Evolutionary conservation across 345 rosid genomes (phyloP), one percentile per base, ranked within the genome.

Genomic region (Arabis alpina): DNA sequence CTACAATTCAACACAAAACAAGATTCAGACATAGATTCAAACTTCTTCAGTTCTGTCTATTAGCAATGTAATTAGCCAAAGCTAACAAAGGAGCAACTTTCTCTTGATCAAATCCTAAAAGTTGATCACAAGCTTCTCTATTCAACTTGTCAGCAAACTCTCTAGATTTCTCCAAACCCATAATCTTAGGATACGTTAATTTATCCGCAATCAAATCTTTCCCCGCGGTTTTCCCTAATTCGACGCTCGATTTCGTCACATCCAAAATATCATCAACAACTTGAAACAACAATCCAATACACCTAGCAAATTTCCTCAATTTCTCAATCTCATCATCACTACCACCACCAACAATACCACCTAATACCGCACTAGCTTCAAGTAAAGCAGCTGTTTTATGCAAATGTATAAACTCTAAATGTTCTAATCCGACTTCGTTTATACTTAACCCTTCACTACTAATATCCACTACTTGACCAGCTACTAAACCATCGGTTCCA

Each of bases 191-290:
- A 64, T 89, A 94, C 0, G 97, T 94, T 8, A 71, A 64, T 44
- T 91, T 91, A 75, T 89, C 96, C 0, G 98, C 96, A 54, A 87
- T 81, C 83, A 94, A 75, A 63, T 94, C 99, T 77, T 94, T 94
- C 15, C 99, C 98, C 0, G 97, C 99, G 3, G 99, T 91, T 80
- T 94, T 91, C 19, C 99, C 99, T 62, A 91, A 44, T 56, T 94
- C 96, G 42, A 84, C 39, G 0, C 97, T 89, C 1, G 99, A 89
- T 71, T 77, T 85, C 2, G 99, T 94, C 55, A 94, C 82, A 68
- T 94, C 99, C 52, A 94, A 87, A n/a, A 94, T 89, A 53, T 91
- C 97, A 76, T 94, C 99, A 66, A 94, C 96, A 6, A 94, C 97
- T 58, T 94, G 99, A 78, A 94, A 89, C 87, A 94, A 66, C 19